phyloP scores from a whole-genome alignment of 2,329 filamentous ascomycete species.

The Colletotrichum horii region DNA sequence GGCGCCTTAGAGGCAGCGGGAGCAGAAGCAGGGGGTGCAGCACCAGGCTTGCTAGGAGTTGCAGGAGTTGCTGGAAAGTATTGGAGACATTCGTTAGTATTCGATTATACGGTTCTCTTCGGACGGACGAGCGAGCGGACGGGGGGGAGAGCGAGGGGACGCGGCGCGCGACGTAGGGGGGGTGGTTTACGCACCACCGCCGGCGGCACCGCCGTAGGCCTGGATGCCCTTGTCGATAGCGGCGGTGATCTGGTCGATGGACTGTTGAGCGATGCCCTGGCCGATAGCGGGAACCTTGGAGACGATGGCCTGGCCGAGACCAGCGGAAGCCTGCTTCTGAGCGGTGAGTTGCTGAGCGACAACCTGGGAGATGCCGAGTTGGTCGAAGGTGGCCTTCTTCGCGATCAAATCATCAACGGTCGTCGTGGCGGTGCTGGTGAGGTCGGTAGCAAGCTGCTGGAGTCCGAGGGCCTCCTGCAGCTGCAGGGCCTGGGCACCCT shows the following conservation, averaged over 20 bases:
- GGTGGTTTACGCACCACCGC: conserved; percentile 14
- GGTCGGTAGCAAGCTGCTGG: conserved; percentile 22
- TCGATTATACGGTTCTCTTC: neutral
- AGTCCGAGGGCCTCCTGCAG: conserved; percentile 27
- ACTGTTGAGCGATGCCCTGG: conserved; percentile 29
- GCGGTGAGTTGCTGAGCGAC: conserved; percentile 26
- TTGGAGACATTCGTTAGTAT: neutral
- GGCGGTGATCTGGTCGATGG: conserved; percentile 26
- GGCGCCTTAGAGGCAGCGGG: neutral
- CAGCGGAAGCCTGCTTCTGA: conserved; percentile 22
- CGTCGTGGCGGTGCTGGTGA: conserved; percentile 23
- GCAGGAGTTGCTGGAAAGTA: neutral
- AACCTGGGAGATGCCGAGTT: conserved; percentile 27
- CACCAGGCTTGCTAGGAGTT: neutral
- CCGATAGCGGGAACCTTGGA: conserved; percentile 31
- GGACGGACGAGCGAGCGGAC: neutral
- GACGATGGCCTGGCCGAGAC: conserved; percentile 27
- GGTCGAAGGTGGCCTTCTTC: conserved; percentile 31
- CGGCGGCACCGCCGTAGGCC: conserved; percentile 1
- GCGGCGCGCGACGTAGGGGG: neutral
- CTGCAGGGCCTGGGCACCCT: conserved; percentile 24
- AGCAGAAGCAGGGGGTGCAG: neutral
- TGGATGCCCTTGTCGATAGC: conserved; percentile 25
- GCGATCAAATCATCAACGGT: conserved; percentile 23
- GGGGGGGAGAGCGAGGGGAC: neutral